Base-by-base conservation (phyloP, 192 early-diverging fungal genomes). In the Backusella luteola region DNA sequence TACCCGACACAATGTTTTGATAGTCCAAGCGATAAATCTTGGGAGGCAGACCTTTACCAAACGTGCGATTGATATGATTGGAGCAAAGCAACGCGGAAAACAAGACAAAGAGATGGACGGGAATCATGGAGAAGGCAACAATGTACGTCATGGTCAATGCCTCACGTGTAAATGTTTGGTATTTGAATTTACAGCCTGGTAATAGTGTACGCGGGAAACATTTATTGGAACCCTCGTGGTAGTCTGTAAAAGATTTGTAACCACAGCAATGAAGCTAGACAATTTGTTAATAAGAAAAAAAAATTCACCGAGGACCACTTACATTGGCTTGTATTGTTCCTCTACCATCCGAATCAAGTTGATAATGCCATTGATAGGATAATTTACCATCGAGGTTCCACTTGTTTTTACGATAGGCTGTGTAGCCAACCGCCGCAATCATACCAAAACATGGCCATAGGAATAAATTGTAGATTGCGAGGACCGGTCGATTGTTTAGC, bases 191-290 rank as follows among this genome's bases (percentile, higher is more conserved):
- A 66, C 86, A 87, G 1, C 81, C 70, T 2, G 84, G 86, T 2
- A 87, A 39, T 1, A 85, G 79, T 1, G 86, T 85, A 2, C 86
- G 77, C 17, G 86, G 86, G 63, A 84, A 87, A 34, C 86, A 87
- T 35, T 84, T 85, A 9, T 85, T 76, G 26, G 85, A 85, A 35
- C 81, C 73, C 34, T 85, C 85, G 17, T 83, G 84, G 23, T 81
- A 85, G 67, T 87, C 86, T 14, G 81, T 69, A 35, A 83, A 73
- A 11, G 79, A 73, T 49, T 85, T 80, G 77, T 83, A 85, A 1
- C 86, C 86, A 77, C 86, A 87, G 32, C 86, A 87, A 26, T 84
- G 82, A 1, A 87, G 46, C 84, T 87, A 32, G 32, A 32, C 32
- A 32, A 32, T 32, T 32, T 32, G 32, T 32, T 32, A 32, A 1